These are phyloP conservation scores for Pseudonitzschia multiseries DNA, from an alignment of 108 stramenopile genomes.

Conservation along the genomic window DNA sequence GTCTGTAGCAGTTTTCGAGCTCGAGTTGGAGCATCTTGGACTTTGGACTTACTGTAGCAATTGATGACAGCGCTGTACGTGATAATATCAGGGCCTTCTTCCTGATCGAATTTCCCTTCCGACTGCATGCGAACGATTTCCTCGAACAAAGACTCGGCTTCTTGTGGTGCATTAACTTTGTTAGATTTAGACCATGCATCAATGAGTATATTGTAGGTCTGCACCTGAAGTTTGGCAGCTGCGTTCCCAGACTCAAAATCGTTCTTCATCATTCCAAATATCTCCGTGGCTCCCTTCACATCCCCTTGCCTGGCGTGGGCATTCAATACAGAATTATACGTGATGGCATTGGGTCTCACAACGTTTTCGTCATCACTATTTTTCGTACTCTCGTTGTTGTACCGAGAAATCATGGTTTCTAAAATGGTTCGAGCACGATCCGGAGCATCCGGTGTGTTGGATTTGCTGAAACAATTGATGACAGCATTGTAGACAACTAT, in stretches of 20 bases:
- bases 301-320: conserved; percentile 5
- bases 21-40: not conserved
- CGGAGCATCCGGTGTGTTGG: not conserved
- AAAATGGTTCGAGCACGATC: not conserved
- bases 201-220: conserved; percentile 25
- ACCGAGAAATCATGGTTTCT: not conserved
- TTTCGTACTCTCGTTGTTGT: not conserved
- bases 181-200: conserved; percentile 13
- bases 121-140: conserved; percentile 1
- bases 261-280: not conserved
- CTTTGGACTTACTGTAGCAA: conserved; percentile 1
- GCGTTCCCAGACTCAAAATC: not conserved
- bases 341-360: conserved; percentile 1
- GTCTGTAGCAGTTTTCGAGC: conserved; percentile 15
- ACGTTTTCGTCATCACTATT: not conserved
- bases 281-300: not conserved
- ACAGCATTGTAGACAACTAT: not conserved
- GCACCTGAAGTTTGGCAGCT: not conserved
- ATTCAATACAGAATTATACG: conserved; percentile 11
- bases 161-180: not conserved
- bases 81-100: not conserved
- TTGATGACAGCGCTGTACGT: conserved; percentile 10
- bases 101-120: not conserved
- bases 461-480: conserved; percentile 8
- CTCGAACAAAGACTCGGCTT: not conserved